These are phyloP conservation scores for Parachaetomium inaequale DNA, from an alignment of 495 filamentous ascomycete species.

Conservation along the genomic window DNA sequence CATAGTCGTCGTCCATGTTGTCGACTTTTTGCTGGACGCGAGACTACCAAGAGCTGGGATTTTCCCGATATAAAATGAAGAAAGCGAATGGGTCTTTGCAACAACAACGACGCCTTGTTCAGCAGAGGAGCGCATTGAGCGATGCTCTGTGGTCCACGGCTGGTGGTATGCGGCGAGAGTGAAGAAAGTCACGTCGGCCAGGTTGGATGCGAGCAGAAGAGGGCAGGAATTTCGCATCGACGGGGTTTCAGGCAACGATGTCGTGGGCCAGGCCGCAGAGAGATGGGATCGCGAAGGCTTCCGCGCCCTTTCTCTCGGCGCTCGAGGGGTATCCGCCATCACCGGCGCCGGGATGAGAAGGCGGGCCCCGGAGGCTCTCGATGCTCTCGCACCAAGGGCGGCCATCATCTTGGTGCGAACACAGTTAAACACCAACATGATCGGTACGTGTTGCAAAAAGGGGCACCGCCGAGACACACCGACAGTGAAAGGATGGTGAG, in stretches of 20 bases:
- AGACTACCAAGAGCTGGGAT: background rate
- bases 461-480: background rate
- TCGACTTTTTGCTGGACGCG: background rate
- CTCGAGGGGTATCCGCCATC: no score
- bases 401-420: no score
- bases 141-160: background rate
- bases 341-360: no score
- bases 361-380: no score
- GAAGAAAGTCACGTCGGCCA: background rate
- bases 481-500: no score
- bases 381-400: no score
- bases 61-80: background rate
- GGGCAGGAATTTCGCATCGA: background rate
- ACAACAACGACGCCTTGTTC: background rate
- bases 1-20: conserved; percentile 4
- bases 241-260: background rate
- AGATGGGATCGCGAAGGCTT: background rate
- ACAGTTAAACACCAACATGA: background rate
- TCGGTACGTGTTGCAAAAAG: background rate
- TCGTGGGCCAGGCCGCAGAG: background rate
- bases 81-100: background rate
- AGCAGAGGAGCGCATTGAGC: background rate
- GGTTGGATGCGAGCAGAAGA: background rate
- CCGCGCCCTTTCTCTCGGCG: background rate
- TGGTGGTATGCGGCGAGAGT: background rate